Percentiles rank a stretch among this genome's conserved stretches.
phyloP scores from a whole-genome alignment of 2,329 filamentous ascomycete species.

The Coniochaeta prunicola region DNA sequence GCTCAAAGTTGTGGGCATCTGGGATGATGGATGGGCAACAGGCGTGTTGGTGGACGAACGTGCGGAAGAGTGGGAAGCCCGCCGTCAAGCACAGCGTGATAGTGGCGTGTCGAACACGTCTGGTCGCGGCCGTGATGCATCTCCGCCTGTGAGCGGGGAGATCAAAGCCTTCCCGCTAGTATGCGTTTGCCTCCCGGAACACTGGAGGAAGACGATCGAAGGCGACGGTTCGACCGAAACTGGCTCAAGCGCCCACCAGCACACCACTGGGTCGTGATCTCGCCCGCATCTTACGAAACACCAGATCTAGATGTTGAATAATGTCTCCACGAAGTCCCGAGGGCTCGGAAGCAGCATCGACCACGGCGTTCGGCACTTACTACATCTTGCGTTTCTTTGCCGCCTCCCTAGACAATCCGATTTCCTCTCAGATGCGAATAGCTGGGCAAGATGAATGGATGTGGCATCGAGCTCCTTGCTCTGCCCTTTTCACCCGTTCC shows the following conservation, averaged over 20 bases:
- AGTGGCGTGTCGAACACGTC: conserved; percentile 87
- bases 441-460: conserved; percentile 1
- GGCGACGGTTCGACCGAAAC: conserved; percentile 69
- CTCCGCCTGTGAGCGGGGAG: conserved; percentile 64
- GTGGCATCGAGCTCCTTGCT: conserved; percentile 5
- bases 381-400: conserved; percentile 8
- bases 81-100: conserved; percentile 73
- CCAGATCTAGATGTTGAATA: conserved; percentile 17
- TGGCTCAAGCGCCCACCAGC: conserved; percentile 36
- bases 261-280: conserved; percentile 16
- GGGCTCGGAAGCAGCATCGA: conserved; percentile 16
- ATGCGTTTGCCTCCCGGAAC: conserved; percentile 89
- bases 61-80: conserved; percentile 82
- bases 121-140: conserved; percentile 47
- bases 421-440: not conserved
- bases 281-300: conserved; percentile 14
- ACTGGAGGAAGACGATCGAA: conserved; percentile 96
- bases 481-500: conserved; percentile 6
- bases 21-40: conserved; percentile 98
- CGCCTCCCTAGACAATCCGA: not conserved
- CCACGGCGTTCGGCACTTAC: conserved; percentile 19
- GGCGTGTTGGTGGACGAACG: conserved; percentile 75
- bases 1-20: conserved; percentile 96
- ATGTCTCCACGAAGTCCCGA: conserved; percentile 21
- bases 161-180: conserved; percentile 98